phyloP scores from a whole-genome alignment of 257 asterid species.

The Leonotis leonurus region DNA sequence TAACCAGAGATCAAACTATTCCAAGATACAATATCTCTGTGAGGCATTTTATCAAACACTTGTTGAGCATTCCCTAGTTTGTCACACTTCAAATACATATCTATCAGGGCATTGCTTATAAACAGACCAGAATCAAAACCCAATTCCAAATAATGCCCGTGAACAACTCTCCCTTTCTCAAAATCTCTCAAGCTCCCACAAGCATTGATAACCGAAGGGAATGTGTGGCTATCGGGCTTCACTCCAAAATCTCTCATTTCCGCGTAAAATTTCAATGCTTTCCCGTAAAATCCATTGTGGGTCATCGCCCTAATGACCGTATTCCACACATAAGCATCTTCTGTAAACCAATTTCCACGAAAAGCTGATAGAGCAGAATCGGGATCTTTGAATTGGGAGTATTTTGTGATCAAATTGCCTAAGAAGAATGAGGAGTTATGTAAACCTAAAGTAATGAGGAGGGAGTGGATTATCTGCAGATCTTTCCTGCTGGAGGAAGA shows the following conservation, averaged over 20 bases:
- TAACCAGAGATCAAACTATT: conserved; percentile 76
- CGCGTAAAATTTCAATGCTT: conserved; percentile 50
- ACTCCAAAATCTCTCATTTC: conserved; percentile 44
- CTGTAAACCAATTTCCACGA: conserved; percentile 15
- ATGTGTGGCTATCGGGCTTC: conserved; percentile 56
- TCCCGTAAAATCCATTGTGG: conserved; percentile 38
- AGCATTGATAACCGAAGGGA: conserved; percentile 70
- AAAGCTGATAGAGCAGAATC: conserved; percentile 40
- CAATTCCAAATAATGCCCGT: conserved; percentile 34
- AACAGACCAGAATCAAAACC: conserved; percentile 63
- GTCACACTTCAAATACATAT: conserved; percentile 56
- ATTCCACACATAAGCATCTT: conserved; percentile 51
- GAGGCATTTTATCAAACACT: conserved; percentile 62
- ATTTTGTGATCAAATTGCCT: conserved; percentile 59
- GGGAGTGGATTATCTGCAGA: conserved; percentile 49
- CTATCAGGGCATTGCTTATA: conserved; percentile 58
- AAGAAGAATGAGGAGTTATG: conserved; percentile 39
- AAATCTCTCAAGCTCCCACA: conserved; percentile 53
- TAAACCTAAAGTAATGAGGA: conserved; percentile 45
- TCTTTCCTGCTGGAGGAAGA: conserved; percentile 28
- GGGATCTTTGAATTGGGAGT: conserved; percentile 58
- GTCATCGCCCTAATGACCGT: conserved; percentile 71
- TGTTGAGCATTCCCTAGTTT: conserved; percentile 38
- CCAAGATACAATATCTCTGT: conserved; percentile 71
- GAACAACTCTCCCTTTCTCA: conserved; percentile 42